Evolutionary conservation across 257 asterid genomes (phyloP), one percentile per base, ranked within the genome.

Genomic region (Coffea canephora): DNA sequence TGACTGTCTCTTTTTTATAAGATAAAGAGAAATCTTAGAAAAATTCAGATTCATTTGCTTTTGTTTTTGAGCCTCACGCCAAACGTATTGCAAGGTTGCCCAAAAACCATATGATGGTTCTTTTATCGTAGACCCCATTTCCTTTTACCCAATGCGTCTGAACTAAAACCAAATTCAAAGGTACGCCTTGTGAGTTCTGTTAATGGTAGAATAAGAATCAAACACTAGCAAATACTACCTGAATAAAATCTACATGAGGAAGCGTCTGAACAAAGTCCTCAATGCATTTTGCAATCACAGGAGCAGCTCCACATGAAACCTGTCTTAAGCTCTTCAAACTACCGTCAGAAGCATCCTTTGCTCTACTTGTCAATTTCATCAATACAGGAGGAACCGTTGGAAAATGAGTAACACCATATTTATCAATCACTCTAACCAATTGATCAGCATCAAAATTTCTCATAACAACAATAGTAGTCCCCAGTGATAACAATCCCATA

Each of bases 301-400:
- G 94, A 73, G 98, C 97, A 0, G 98, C 98, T 39, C 98, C 97
- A 85, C 91, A 87, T 2, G 93, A 90, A 46, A 94, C 93, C 87
- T 92, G 96, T 78, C 74, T 92, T 89, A 94, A 80, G 83, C 91
- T 91, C 83, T 84, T 85, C 74, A 90, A 82, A 66, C 80, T 82
- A 76, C 64, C 5, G 18, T 71, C 78, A 36, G 62, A 79, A 57
- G 18, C 88, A 2, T 59, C 81, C 85, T 87, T 91, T 4, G 89
- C 96, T 78, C 75, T 89, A 85, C 75, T 87, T 18, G 87, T 84
- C 87, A 93, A 78, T 1, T 90, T 87, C 69, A 69, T 80, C 71
- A 93, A 25, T 74, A 91, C 72, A 70, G 97, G 97, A 3, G 98
- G 98, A 6, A 92, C 98, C 2, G 57, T 69, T 9, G 84, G 97